phyloP scores from a whole-genome alignment of 1,139 yeast genomes.

The Blastobotrys petasosporus region DNA sequence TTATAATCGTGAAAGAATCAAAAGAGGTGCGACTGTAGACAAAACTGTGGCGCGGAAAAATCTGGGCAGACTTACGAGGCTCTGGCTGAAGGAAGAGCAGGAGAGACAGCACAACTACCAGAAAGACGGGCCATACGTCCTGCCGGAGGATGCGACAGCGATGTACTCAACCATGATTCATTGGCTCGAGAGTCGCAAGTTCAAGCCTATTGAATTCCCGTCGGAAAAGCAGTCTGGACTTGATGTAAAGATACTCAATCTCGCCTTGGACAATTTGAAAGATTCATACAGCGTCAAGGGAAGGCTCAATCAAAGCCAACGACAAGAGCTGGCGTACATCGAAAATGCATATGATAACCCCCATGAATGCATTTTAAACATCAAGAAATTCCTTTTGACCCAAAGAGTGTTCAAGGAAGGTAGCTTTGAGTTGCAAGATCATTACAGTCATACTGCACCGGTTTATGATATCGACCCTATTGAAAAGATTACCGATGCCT shows the following conservation, averaged over 20 bases:
- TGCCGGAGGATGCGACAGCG: constrained; percentile 84
- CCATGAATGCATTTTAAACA: constrained; percentile 79
- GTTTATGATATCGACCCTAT: constrained; percentile 84
- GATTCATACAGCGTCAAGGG: constrained; percentile 81
- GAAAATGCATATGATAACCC: constrained; percentile 98
- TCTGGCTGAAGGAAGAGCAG: constrained; percentile 92
- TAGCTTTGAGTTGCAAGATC: constrained; percentile 85
- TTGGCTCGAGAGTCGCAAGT: constrained; percentile 85
- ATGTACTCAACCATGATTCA: constrained; percentile 82
- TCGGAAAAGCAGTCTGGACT: constrained; percentile 60
- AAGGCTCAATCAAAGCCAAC: constrained; percentile 74
- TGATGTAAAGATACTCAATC: constrained; percentile 80
- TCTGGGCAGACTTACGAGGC: constrained; percentile 80
- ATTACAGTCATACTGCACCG: constrained; percentile 77
- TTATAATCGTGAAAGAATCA: constrained; percentile 81
- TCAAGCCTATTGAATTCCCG: constrained; percentile 89
- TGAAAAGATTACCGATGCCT: constrained; percentile 95
- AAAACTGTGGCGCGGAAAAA: constrained; percentile 92
- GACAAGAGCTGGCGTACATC: constrained; percentile 88
- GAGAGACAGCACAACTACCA: constrained; percentile 77
- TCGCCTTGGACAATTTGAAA: constrained; percentile 84
- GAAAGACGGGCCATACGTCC: constrained; percentile 79
- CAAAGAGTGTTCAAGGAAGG: constrained; percentile 92
- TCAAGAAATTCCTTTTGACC: constrained; percentile 75
- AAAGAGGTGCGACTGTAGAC: constrained; percentile 85